Evolutionary conservation across 139 green algal genomes (phyloP), one percentile per base, ranked within the genome.

Genomic region (Micromonas commoda): DNA sequence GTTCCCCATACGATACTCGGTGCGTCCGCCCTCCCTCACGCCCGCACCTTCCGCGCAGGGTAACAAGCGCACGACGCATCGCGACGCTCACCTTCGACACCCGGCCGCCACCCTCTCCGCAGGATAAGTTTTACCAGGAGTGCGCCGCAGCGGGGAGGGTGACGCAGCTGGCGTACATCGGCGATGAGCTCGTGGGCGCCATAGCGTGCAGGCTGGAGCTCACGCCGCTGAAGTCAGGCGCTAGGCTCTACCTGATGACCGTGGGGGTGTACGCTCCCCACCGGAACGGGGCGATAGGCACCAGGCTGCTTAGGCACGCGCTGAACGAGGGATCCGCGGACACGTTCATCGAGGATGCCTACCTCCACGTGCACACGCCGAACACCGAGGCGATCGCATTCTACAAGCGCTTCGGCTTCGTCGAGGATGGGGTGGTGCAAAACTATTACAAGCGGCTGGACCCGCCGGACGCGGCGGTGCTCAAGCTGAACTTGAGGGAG

Each of bases 261-360:
- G 80, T 97, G 20, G 91, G 92, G 0, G 90, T 97, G 33, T 78
- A 95, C 64, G 92, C 92, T 21, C 90, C 92, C 0, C 96, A 97
- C 81, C 79, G 92, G 16, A 77, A 66, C 6, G 21, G 71, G 33
- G 20, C 53, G 54, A 89, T 77, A 24, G 88, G 84, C 29, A 76
- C 66, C 31, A 80, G 79, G 52, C 71, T 92, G 54, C 74, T 92
- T 64, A 57, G 84, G 64, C 67, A 86, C 67, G 75, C 73, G 3
- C 70, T 93, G 29, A 51, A 77, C 5, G 70, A 77, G 33, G 75
- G 33, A 39, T 20, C 53, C 3, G 51, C 82, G 23, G 86, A 91
- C 70, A 63, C 61, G 34, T 85, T 82, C 52, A 88, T 93, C n/a
- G 52, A 85, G 52, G 86, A 93, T 45, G 87, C 82, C 9, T 93